A percentile compares a stretch with the other conserved stretches of the same genome.
Conservation (phyloP, 2,329 filamentous ascomycete genomes). For the Colletotrichum scovillei region DNA sequence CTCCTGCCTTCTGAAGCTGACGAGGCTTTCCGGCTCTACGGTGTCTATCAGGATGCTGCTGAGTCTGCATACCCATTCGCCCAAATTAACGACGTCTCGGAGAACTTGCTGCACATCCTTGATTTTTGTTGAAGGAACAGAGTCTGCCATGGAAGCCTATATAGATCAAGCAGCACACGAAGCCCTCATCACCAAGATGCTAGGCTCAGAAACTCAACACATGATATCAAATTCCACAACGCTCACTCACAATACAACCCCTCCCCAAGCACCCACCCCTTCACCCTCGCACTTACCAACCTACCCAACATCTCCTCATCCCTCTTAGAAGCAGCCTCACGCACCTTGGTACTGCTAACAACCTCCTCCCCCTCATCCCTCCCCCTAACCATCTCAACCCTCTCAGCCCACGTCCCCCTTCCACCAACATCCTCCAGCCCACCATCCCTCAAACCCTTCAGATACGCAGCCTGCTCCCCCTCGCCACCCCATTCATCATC, state of each 20-base stretch:
- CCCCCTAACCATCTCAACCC: slow-evolving; percentile 70
- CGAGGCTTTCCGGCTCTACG: no score
- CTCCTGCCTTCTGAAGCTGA: no score
- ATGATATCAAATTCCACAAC: neutral
- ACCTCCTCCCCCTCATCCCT: slow-evolving; percentile 49
- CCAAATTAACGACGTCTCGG: no score
- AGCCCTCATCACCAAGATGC: neutral
- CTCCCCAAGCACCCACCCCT: slow-evolving; percentile 66
- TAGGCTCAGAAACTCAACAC: no score
- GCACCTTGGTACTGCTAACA: slow-evolving; percentile 72
- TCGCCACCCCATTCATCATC: slow-evolving; percentile 70
- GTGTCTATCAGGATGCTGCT: no score
- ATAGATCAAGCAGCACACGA: neutral
- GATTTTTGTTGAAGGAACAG: no score
- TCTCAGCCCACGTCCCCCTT: slow-evolving; percentile 65
- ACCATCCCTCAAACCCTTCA: slow-evolving; percentile 60
- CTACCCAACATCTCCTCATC: slow-evolving; percentile 59
- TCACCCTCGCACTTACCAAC: slow-evolving; percentile 69
- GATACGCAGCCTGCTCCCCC: slow-evolving; percentile 64
- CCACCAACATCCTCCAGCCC: slow-evolving; percentile 65
- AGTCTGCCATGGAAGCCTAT: no score
- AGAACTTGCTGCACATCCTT: no score
- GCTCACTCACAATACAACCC: slow-evolving; percentile 63
- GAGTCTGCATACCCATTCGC: no score
- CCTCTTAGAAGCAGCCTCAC: slow-evolving; percentile 62